Conservation (phyloP, 169 alveolate genomes). For the Babesia bigemina region DNA sequence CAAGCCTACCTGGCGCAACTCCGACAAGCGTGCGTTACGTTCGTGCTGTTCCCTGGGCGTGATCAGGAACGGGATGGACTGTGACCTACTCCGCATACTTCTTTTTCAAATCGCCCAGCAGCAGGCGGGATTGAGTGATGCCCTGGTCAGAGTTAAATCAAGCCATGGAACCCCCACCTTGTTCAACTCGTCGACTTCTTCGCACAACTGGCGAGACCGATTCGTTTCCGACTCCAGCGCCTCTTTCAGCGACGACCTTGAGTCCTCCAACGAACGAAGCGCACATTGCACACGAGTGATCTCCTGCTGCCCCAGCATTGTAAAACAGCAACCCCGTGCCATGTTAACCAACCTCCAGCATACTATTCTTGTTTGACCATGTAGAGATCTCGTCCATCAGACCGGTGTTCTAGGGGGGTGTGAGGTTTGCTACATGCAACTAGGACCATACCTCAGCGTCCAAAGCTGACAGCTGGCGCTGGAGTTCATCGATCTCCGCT, state of each 20-base stretch:
- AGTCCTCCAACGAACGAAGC: slow-evolving; percentile 1
- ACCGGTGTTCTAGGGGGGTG: background rate
- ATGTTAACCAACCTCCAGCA: slow-evolving; percentile 7
- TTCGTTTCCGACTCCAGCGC: slow-evolving; percentile 1
- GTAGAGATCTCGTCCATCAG: background rate
- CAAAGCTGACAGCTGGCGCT: background rate
- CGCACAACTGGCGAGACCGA: background rate
- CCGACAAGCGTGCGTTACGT: slow-evolving; percentile 11
- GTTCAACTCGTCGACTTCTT: slow-evolving; percentile 25
- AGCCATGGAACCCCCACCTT: background rate
- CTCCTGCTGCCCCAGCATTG: background rate
- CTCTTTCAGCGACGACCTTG: slow-evolving; percentile 6
- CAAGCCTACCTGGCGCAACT: slow-evolving; percentile 8
- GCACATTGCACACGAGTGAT: background rate
- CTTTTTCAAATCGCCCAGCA: slow-evolving; percentile 16
- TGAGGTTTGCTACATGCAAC: background rate
- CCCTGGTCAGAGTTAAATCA: background rate
- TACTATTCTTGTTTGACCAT: slow-evolving; percentile 9
- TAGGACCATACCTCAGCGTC: background rate
- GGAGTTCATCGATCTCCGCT: background rate
- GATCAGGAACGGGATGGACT: no score
- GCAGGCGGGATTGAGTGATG: slow-evolving; percentile 23
- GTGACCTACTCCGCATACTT: slow-evolving; percentile 2
- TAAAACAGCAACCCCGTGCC: background rate
- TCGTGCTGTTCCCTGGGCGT: slow-evolving; percentile 17